Percentiles rank a stretch among this genome's conserved stretches.
These are phyloP conservation scores for Gnetum montanum DNA, from an alignment of 75 land plant genomes.

Conservation along the genomic window DNA sequence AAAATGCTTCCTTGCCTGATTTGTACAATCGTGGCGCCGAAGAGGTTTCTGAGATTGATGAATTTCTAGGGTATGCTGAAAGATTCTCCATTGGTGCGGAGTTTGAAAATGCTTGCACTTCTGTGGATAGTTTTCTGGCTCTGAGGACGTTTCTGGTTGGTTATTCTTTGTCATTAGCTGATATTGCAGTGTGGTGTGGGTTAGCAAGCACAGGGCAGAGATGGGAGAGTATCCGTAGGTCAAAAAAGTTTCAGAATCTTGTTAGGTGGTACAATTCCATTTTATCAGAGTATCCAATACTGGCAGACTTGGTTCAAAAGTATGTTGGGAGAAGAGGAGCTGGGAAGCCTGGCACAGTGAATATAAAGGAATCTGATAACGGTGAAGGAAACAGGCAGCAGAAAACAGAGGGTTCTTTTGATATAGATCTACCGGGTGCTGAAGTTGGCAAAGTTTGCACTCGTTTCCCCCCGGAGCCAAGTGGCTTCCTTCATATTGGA, in stretches of 20 bases:
- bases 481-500: slow-evolving; percentile 92
- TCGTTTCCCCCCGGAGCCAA: slow-evolving; percentile 94
- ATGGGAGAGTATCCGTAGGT: slow-evolving; percentile 86
- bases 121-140: slow-evolving; percentile 42
- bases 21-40: slow-evolving; percentile 23
- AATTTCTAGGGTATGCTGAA: slow-evolving; percentile 68
- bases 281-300: slow-evolving; percentile 28
- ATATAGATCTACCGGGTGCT: slow-evolving; percentile 82
- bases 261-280: slow-evolving; percentile 77
- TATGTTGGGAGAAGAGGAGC: slow-evolving; percentile 52
- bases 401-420: slow-evolving; percentile 37
- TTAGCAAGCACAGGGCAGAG: slow-evolving; percentile 51
- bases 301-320: slow-evolving; percentile 29
- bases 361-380: slow-evolving; percentile 16
- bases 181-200: slow-evolving; percentile 2
- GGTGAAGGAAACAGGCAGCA: slow-evolving; percentile 9
- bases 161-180: slow-evolving; percentile 47
- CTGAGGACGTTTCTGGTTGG: slow-evolving; percentile 72
- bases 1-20: slow-evolving; percentile 6
- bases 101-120: slow-evolving; percentile 66
- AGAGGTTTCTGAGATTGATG: too few relatives aligned
- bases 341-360: slow-evolving; percentile 24
- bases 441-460: slow-evolving; percentile 80
- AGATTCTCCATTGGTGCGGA: slow-evolving; percentile 59
- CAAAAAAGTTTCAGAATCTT: slow-evolving; percentile 60